Percentiles rank a stretch among this genome's conserved stretches.
Conservation (phyloP, 345 rosid species). For the Syzygium oleosum region DNA sequence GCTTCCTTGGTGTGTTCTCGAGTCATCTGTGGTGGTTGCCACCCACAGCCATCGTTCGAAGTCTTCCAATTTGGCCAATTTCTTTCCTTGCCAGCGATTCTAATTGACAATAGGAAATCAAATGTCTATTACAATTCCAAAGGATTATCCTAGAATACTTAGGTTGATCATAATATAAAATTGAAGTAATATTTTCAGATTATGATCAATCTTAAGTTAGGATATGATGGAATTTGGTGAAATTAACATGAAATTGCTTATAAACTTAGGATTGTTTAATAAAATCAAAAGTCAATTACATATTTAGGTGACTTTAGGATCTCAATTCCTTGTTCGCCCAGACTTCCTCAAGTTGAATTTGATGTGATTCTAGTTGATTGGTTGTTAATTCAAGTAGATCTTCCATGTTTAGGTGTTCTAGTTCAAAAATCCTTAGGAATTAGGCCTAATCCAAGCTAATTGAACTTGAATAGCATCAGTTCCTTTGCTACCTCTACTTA, state of each 20-base stretch:
- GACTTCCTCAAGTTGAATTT: no score
- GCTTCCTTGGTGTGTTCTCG: no score
- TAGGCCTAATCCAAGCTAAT: no score
- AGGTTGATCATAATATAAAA: background rate
- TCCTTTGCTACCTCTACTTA: background rate
- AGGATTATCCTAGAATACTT: background rate
- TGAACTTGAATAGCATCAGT: no score
- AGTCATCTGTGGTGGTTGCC: no score
- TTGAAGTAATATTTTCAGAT: background rate
- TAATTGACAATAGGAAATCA: no score
- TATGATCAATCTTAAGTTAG: background rate
- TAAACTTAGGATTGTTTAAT: background rate
- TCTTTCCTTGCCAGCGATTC: no score
- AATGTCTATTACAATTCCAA: background rate
- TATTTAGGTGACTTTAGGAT: background rate
- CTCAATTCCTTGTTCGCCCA: background rate
- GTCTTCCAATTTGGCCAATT: background rate
- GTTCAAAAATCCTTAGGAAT: no score
- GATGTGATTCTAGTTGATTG: no score
- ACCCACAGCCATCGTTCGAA: background rate
- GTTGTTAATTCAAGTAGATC: no score
- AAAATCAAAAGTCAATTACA: background rate
- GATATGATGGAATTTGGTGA: background rate
- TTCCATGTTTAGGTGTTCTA: no score
- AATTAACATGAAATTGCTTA: background rate